Conservation (phyloP, 1,284 basidiomycete species). For the Austroboletus rostrupii region DNA sequence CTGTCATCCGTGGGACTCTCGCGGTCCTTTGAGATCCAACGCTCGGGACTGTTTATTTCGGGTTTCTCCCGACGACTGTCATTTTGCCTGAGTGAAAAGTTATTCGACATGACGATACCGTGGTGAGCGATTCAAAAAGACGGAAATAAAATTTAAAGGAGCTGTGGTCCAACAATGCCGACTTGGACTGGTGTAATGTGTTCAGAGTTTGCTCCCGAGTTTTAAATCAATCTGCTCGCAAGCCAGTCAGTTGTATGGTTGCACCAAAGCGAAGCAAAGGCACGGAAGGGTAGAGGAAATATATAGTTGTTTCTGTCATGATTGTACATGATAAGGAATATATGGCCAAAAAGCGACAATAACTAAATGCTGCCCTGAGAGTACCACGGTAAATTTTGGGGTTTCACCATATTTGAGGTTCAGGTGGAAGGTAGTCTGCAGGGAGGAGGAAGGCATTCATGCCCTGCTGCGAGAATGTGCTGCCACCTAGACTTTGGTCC, state of each 20-base stretch:
- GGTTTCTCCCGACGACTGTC: slow-evolving; percentile 1
- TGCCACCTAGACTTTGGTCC: slow-evolving; percentile 73
- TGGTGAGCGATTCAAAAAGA: not conserved
- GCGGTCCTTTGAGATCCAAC: slow-evolving; percentile 1
- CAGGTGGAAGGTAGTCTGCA: slow-evolving; percentile 62
- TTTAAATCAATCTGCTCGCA: slow-evolving; percentile 14
- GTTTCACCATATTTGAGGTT: slow-evolving; percentile 66
- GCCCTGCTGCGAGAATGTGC: slow-evolving; percentile 69
- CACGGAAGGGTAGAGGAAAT: slow-evolving; percentile 12
- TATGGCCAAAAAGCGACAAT: slow-evolving; percentile 6
- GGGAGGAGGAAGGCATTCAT: slow-evolving; percentile 82
- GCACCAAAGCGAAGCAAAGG: slow-evolving; percentile 4
- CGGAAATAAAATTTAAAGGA: not conserved
- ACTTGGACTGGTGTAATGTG: not conserved
- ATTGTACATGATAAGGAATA: slow-evolving; percentile 18
- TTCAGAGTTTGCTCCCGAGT: slow-evolving; percentile 3
- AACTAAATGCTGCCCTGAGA: slow-evolving; percentile 11
- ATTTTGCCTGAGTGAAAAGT: slow-evolving; percentile 6
- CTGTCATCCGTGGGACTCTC: not conserved
- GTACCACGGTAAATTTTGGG: not conserved
- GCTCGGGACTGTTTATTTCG: not conserved
- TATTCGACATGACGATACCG: slow-evolving; percentile 9
- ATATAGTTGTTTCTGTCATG: slow-evolving; percentile 17
- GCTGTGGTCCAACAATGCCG: not conserved
- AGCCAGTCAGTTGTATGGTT: not conserved